A percentile compares a stretch with the other conserved stretches of the same genome.
phyloP scores from a whole-genome alignment of 164 flowering plant species.

The Taxillus chinensis region DNA sequence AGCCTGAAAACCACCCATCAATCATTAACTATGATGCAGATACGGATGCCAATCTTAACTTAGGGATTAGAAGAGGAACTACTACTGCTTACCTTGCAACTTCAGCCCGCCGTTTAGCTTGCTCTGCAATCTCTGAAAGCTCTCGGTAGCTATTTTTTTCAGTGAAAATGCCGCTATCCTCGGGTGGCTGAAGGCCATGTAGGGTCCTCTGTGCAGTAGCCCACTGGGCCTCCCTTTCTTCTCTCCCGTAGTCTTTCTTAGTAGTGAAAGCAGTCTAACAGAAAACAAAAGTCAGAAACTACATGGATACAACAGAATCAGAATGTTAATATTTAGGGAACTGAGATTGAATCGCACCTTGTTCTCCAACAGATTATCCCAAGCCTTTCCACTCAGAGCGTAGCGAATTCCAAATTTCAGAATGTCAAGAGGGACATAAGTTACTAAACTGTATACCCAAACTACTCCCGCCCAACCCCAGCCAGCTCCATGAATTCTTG shows the following conservation, averaged over 20 bases:
- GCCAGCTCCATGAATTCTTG: constrained; percentile 29
- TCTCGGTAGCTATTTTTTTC: constrained; percentile 46
- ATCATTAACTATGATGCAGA: no score
- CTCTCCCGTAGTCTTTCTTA: constrained; percentile 46
- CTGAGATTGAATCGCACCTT: constrained; percentile 19
- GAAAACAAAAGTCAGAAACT: background rate
- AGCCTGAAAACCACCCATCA: background rate
- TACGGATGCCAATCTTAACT: no score
- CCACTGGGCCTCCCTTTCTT: constrained; percentile 53
- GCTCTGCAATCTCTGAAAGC: constrained; percentile 51
- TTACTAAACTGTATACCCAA: constrained; percentile 40
- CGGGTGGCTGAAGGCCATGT: constrained; percentile 46
- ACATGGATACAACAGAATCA: no score
- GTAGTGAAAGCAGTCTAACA: constrained; percentile 46
- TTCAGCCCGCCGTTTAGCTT: constrained; percentile 46
- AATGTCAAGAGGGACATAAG: constrained; percentile 35
- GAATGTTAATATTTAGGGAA: background rate
- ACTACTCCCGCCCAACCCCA: constrained; percentile 60
- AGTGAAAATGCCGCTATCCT: constrained; percentile 16
- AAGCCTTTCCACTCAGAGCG: constrained; percentile 38
- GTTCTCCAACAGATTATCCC: constrained; percentile 42
- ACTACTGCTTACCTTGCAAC: constrained; percentile 34
- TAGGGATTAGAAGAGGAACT: no score
- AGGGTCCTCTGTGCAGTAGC: constrained; percentile 45
- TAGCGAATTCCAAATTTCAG: constrained; percentile 40